Base-by-base conservation (phyloP, 306 rosid species). In the Vicia villosa region DNA sequence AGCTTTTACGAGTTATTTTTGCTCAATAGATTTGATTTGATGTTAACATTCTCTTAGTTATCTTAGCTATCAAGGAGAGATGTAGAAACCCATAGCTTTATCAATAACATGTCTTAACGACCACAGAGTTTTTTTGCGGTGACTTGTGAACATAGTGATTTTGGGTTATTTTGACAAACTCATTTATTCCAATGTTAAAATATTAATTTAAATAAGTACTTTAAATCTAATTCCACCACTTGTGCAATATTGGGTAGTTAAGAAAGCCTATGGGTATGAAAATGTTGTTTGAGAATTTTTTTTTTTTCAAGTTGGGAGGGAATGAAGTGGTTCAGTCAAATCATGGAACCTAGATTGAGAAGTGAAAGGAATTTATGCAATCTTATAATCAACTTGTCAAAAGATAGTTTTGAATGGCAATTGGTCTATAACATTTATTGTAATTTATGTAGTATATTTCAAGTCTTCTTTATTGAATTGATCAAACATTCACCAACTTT, bases 41-140 rank as follows among this genome's bases (percentile, higher is more conserved):
- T 66, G 72, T 61, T 24, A 32, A 51, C 75, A 66, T 72, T 66
- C 59, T 66, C 61, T 24, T 1, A 8, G 16, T 42, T 60, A 61
- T 70, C 63, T 34, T 34, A 34, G 38, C 7, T 34, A 7, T 32
- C 72, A 3, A 51, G 42, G 72, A 72, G 60, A 52, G 68, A 36
- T 41, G 78, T 71, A 76, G 72, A 75, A 65, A 51, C 75, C 67
- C 66, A 9, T 37, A 34, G 72, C 71, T 70, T 76, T 80, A 66
- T 40, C 19, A 52, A 10, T 20, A 51, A 8, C 28, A 6, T 71
- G 81, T 76, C 51, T 76, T 22, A 50, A 64, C 74, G 47, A 63
- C 59, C 77, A 34, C 28, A 69, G 19, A 62, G 13, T 79, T 45
- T 34, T 68, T 74, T 79, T 51, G 47, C 22, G 63, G 51, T 45